Evolutionary conservation across 2,329 filamentous ascomycete species (phyloP), one percentile per base, ranked within the genome.

Genomic region (Diplodia intermedia): DNA sequence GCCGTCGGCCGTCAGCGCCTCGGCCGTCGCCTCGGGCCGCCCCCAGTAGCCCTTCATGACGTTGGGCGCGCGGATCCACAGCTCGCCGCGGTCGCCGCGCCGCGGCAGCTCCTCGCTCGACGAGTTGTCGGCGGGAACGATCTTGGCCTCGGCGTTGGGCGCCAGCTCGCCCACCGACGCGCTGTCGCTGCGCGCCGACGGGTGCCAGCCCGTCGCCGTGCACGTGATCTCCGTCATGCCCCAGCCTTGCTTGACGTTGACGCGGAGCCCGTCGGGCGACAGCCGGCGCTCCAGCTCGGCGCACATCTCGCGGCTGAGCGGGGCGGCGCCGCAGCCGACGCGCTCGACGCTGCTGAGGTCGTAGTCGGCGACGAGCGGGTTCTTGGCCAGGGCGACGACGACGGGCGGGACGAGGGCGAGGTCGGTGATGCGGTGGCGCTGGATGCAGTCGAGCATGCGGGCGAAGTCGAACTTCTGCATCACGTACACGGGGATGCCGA

Each of bases 201-300:
- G 86, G 70, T 91, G 83, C 85, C 89, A 93, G 7, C 84, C 84
- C 14, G 91, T 84, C 20, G 86, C 83, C 0, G 90, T 88, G 77
- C 92, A 94, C 0, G 92, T 95, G 2, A 82, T 79, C 75, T 95
- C 92, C 1, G 92, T 95, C 92, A 96, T 94, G 5, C 93, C 93
- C 90, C 91, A 96, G 4, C 91, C 92, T 78, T 94, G 92, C 75
- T 84, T 86, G 33, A 89, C 75, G 71, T 85, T 85, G 29, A 88
- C 78, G 26, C 78, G 74, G 7, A 11, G 43, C 15, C 82, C 80
- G 1, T 71, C 74, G 1, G 80, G 78, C 82, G 88, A 88, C 68
- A 89, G 74, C 68, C 80, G 83, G 7, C n/a, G 18, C 75, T 90
- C 84, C 11, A 88, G 85, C 71, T 90, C 87, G 8, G 70, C 73